A percentile compares a stretch with the other conserved stretches of the same genome.
phyloP scores from a whole-genome alignment of 1,139 yeast genomes.

The Saccharomyces uvarum region DNA sequence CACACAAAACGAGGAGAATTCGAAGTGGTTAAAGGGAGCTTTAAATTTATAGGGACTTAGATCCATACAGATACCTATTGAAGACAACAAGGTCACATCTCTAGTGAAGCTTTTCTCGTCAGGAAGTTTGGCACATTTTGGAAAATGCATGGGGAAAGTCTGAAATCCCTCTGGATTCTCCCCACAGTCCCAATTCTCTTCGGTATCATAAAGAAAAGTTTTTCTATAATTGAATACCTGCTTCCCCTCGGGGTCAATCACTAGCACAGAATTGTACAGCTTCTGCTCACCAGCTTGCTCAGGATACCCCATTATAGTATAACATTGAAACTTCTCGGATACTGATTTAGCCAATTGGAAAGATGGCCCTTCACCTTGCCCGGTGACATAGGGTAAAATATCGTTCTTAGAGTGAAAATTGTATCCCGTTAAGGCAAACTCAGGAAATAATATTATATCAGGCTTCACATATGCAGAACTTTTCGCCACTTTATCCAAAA shows the following conservation, averaged over 20 bases:
- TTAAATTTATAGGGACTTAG: constrained; percentile 77
- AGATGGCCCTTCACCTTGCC: constrained; percentile 38
- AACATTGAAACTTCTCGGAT: constrained; percentile 48
- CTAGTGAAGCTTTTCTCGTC: constrained; percentile 7
- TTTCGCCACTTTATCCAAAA: constrained; percentile 22
- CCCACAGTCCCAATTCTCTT: constrained; percentile 70
- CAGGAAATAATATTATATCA: constrained; percentile 72
- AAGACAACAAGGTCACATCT: constrained; percentile 35
- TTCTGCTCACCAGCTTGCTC: constrained; percentile 37
- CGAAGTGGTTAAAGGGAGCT: constrained; percentile 70
- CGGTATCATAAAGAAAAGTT: constrained; percentile 70
- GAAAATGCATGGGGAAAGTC: constrained; percentile 26
- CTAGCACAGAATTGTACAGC: constrained; percentile 66
- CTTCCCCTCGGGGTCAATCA: constrained; percentile 53
- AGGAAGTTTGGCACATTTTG: constrained; percentile 8
- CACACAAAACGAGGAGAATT: constrained; percentile 54
- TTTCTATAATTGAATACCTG: constrained; percentile 66
- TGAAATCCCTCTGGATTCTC: constrained; percentile 58
- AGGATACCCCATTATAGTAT: constrained; percentile 79
- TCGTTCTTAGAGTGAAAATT: constrained; percentile 48
- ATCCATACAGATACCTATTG: constrained; percentile 93
- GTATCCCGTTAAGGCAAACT: constrained; percentile 80
- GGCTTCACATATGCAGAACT: constrained; percentile 27
- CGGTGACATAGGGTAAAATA: constrained; percentile 58
- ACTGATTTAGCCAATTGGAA: constrained; percentile 51